Evolutionary conservation across 2,329 filamentous ascomycete species (phyloP).

Genomic region (Colletotrichum phormii): DNA sequence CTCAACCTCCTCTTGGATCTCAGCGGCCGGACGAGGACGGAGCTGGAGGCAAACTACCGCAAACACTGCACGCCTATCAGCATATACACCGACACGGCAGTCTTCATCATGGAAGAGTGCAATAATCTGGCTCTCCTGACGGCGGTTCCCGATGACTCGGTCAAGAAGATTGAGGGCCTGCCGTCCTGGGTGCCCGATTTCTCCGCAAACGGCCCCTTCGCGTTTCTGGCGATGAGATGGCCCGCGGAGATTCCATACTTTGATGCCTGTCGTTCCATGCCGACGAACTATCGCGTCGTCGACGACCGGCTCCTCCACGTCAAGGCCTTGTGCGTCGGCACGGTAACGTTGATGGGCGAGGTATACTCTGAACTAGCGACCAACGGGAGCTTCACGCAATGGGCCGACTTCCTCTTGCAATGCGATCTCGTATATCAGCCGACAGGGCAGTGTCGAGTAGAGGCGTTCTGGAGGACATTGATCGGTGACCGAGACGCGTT

Average conservation of each 20-base stretch:
- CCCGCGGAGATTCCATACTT: slow-evolving; percentile 6
- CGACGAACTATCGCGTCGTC: background rate
- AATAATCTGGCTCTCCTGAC: slow-evolving; percentile 35
- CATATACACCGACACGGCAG: slow-evolving; percentile 16
- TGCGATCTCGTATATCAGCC: slow-evolving; percentile 38
- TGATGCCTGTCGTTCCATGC: slow-evolving; percentile 8
- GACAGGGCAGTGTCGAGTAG: slow-evolving; percentile 41
- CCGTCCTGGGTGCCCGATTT: slow-evolving; percentile 41
- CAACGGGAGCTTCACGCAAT: slow-evolving; percentile 26
- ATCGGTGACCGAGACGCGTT: slow-evolving; percentile 40
- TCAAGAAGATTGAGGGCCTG: slow-evolving; percentile 18
- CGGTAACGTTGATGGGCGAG: slow-evolving; percentile 1
- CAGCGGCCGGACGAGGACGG: slow-evolving; percentile 5
- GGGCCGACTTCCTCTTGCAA: slow-evolving; percentile 36
- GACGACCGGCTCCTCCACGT: slow-evolving; percentile 6
- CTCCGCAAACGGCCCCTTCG: slow-evolving; percentile 30
- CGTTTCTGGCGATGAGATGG: slow-evolving; percentile 22
- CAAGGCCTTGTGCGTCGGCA: slow-evolving; percentile 19
- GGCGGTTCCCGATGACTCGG: slow-evolving; percentile 39
- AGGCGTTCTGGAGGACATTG: slow-evolving; percentile 43
- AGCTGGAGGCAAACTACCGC: slow-evolving; percentile 20
- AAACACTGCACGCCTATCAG: slow-evolving; percentile 5
- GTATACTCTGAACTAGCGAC: slow-evolving; percentile 27
- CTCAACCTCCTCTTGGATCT: slow-evolving; percentile 28
- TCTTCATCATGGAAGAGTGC: slow-evolving; percentile 30